Conservation (phyloP, 1,139 yeast species). For the Debaryomyces sp. region DNA sequence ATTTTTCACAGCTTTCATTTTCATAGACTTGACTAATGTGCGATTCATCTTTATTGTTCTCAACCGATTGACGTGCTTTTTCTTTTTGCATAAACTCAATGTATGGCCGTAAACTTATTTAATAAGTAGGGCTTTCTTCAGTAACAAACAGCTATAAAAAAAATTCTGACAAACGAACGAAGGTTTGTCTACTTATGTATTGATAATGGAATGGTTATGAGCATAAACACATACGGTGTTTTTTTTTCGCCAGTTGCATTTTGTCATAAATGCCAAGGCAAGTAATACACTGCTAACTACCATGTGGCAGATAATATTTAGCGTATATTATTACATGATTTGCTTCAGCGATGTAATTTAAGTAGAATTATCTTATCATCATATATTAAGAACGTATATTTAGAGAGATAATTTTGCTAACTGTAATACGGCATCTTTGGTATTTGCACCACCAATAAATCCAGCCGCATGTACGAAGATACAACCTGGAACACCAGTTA, state of each 20-base stretch:
- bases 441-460: constrained; percentile 91
- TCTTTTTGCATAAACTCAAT: neutral
- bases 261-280: neutral
- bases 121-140: neutral
- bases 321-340: neutral
- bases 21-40: constrained; percentile 13
- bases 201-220: neutral
- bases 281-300: neutral
- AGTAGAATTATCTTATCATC: neutral
- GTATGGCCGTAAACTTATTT: neutral
- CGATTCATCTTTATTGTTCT: constrained; percentile 11
- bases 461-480: constrained; percentile 96
- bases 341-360: neutral
- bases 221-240: neutral
- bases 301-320: neutral
- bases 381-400: neutral
- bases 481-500: constrained; percentile 80
- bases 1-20: constrained; percentile 15
- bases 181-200: neutral
- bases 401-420: constrained; percentile 59
- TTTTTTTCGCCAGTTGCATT: neutral
- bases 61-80: neutral
- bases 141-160: neutral
- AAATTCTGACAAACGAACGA: no score
- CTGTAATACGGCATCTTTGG: constrained; percentile 74